Evolutionary conservation across 2,329 filamentous ascomycete species (phyloP).

Genomic region (Trichoderma oligosporum): DNA sequence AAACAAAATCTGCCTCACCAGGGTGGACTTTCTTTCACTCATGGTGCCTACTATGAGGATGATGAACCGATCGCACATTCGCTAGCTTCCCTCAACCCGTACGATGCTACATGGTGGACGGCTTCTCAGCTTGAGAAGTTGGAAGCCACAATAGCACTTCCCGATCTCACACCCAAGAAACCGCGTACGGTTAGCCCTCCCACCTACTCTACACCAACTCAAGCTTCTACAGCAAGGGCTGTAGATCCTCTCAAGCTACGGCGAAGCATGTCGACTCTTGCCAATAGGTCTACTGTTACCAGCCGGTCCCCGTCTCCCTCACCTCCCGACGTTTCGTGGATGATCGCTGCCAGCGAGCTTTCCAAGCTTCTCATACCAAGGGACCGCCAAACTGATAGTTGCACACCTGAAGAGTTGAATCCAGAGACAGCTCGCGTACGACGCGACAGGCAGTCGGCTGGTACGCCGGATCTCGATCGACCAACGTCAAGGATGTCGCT

Average conservation of each 20-base stretch:
- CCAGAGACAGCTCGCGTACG: constrained; percentile 60
- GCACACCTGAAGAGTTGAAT: constrained; percentile 72
- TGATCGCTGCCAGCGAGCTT: constrained; percentile 75
- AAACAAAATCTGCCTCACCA: constrained; percentile 35
- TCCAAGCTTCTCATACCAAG: constrained; percentile 77
- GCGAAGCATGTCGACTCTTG: constrained; percentile 57
- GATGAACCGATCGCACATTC: constrained; percentile 19
- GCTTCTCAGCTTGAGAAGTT: constrained; percentile 62
- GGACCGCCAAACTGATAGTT: constrained; percentile 71
- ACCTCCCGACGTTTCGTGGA: constrained; percentile 80
- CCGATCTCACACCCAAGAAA: constrained; percentile 49
- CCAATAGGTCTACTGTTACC: constrained; percentile 20
- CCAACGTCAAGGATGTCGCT: constrained; percentile 65
- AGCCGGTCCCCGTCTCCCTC: constrained; percentile 58
- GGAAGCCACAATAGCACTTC: constrained; percentile 54
- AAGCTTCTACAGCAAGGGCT: constrained; percentile 79
- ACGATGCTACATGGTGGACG: constrained; percentile 72
- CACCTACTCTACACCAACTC: constrained; percentile 82
- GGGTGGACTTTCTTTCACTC: neutral
- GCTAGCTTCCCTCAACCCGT: constrained; percentile 39
- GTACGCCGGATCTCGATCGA: constrained; percentile 33
- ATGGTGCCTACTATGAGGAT: constrained; percentile 37
- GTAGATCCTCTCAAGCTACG: constrained; percentile 63
- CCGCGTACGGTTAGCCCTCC: constrained; percentile 55
- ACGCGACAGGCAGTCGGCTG: constrained; percentile 58